These are phyloP conservation scores for Fusarium verrucosum DNA, from an alignment of 2,329 filamentous ascomycete genomes.

Conservation along the genomic window DNA sequence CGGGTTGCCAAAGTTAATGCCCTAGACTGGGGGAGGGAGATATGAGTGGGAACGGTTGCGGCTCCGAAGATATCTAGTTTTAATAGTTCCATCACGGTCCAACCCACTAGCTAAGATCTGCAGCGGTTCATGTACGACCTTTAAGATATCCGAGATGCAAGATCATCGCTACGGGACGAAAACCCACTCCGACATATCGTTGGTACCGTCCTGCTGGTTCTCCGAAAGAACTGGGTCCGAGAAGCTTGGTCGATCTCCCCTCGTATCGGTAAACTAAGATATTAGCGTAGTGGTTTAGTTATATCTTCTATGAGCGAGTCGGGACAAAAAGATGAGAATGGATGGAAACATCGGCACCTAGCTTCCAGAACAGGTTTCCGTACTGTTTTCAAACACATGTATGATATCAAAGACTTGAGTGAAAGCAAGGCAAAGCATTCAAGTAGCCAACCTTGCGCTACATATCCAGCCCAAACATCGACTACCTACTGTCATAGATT, in stretches of 20 bases:
- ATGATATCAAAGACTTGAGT: no score
- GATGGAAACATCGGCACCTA: no score
- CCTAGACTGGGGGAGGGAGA: neutral
- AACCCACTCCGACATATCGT: neutral
- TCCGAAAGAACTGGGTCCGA: neutral
- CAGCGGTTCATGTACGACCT: neutral
- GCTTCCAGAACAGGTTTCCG: no score
- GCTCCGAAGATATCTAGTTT: neutral
- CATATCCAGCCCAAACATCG: no score
- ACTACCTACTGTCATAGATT: no score
- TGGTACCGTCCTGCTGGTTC: neutral
- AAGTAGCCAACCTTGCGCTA: no score
- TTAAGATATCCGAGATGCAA: neutral
- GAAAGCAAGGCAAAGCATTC: no score
- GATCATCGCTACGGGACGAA: neutral
- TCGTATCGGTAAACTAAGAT: no score
- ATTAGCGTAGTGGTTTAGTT: no score
- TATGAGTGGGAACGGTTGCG: neutral
- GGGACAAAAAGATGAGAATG: no score
- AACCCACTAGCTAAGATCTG: neutral
- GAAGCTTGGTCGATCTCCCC: neutral
- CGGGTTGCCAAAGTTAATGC: neutral
- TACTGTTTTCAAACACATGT: no score
- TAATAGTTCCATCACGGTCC: neutral
- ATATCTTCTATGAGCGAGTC: accelerated